These are phyloP conservation scores for Suhomyces chickasaworum DNA, from an alignment of 1,139 yeast genomes.

Conservation along the genomic window DNA sequence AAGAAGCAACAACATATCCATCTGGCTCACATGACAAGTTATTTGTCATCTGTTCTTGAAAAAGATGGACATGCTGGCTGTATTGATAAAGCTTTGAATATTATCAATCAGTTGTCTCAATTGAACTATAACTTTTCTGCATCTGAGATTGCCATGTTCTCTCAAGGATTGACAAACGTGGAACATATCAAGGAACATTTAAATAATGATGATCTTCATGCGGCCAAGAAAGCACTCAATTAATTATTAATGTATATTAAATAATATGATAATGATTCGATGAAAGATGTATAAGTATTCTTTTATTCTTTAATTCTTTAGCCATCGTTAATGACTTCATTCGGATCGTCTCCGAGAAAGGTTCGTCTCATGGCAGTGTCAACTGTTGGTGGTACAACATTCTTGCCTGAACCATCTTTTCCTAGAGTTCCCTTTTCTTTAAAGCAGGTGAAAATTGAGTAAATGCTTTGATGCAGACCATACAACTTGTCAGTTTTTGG, in stretches of 20 bases:
- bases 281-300: no score
- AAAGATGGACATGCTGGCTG: constrained; percentile 51
- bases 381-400: constrained; percentile 39
- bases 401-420: constrained; percentile 36
- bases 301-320: no score
- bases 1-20: constrained; percentile 44
- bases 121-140: constrained; percentile 49
- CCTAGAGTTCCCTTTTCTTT: constrained; percentile 31
- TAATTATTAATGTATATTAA: constrained; percentile 20
- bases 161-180: constrained; percentile 43
- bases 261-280: constrained; percentile 1
- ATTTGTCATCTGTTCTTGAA: constrained; percentile 39
- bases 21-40: constrained; percentile 39
- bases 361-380: constrained; percentile 49
- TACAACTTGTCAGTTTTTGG: constrained; percentile 38
- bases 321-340: constrained; percentile 34
- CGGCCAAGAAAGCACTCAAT: constrained; percentile 47
- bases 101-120: constrained; percentile 51
- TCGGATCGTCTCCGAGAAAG: constrained; percentile 54
- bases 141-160: constrained; percentile 47
- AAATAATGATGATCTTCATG: constrained; percentile 53
- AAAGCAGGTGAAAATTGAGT: constrained; percentile 36
- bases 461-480: constrained; percentile 41
- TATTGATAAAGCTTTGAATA: constrained; percentile 61
- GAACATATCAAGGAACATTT: constrained; percentile 49